A percentile compares a stretch with the other conserved stretches of the same genome.
Conservation (phyloP, 805 yeast species). For the Wickerhamomyces queroliae region DNA sequence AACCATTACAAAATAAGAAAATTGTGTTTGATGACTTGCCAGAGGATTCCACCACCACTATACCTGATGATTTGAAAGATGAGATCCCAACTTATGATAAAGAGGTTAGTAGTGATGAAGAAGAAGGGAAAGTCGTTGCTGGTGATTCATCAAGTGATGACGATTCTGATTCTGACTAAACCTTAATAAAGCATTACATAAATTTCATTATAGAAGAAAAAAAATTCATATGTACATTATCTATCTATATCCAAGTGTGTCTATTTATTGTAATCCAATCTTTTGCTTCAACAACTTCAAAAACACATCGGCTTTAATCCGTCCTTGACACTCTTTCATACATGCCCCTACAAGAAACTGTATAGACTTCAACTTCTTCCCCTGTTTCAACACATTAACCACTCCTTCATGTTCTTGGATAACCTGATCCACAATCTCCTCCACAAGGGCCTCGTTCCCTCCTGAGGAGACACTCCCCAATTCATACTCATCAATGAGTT, state of each 20-base stretch:
- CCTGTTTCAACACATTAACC: constrained; percentile 48
- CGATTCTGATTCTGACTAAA: constrained; percentile 21
- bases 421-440: constrained; percentile 30
- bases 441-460: constrained; percentile 26
- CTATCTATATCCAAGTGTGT: background rate
- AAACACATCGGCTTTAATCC: constrained; percentile 29
- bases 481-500: constrained; percentile 50
- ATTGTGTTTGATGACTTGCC: constrained; percentile 41
- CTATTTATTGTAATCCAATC: background rate
- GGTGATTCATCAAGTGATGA: constrained; percentile 22
- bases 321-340: constrained; percentile 75
- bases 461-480: constrained; percentile 37
- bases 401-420: constrained; percentile 40
- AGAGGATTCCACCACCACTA: constrained; percentile 3
- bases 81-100: constrained; percentile 14
- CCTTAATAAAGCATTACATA: constrained; percentile 1
- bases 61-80: constrained; percentile 8
- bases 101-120: constrained; percentile 12
- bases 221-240: background rate
- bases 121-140: constrained; percentile 19
- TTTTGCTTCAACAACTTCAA: constrained; percentile 28
- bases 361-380: constrained; percentile 58
- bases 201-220: background rate
- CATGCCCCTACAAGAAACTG: constrained; percentile 80
- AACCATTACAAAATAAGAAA: no score